Evolutionary conservation across 202 grass and related monocot species (phyloP).

Genomic region (Setaria viridis): DNA sequence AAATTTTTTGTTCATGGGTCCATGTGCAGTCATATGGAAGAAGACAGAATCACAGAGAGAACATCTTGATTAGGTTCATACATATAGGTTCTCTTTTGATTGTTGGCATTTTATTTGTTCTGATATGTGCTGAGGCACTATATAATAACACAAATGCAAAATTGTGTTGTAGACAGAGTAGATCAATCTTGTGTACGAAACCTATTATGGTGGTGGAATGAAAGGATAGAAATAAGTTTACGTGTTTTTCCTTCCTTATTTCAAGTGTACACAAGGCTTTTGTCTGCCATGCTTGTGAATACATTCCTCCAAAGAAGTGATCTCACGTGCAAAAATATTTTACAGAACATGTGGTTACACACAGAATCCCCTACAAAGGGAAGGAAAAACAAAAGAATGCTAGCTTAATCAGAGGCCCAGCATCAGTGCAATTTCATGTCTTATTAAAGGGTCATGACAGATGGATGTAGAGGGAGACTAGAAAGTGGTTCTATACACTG

Average conservation of each 20-base stretch:
- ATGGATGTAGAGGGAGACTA: background rate
- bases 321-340: background rate
- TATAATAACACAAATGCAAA: constrained; percentile 50
- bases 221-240: constrained; percentile 34
- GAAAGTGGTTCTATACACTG: too few relatives aligned
- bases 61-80: constrained; percentile 42
- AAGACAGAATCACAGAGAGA: constrained; percentile 15
- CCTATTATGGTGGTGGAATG: constrained; percentile 26
- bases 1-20: constrained; percentile 21
- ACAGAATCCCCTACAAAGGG: background rate
- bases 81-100: constrained; percentile 38
- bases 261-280: background rate
- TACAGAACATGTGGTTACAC: background rate
- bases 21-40: constrained; percentile 2
- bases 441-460: too few relatives aligned
- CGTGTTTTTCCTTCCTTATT: background rate
- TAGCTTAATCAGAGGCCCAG: background rate
- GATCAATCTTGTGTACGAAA: constrained; percentile 43
- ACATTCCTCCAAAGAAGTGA: background rate
- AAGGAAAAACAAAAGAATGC: background rate
- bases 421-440: background rate
- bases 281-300: background rate
- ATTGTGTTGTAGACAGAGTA: constrained; percentile 32
- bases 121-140: constrained; percentile 21
- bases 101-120: constrained; percentile 38